Conservation (phyloP, 2,329 filamentous ascomycete genomes). For the Coleophoma cylindrospora region DNA sequence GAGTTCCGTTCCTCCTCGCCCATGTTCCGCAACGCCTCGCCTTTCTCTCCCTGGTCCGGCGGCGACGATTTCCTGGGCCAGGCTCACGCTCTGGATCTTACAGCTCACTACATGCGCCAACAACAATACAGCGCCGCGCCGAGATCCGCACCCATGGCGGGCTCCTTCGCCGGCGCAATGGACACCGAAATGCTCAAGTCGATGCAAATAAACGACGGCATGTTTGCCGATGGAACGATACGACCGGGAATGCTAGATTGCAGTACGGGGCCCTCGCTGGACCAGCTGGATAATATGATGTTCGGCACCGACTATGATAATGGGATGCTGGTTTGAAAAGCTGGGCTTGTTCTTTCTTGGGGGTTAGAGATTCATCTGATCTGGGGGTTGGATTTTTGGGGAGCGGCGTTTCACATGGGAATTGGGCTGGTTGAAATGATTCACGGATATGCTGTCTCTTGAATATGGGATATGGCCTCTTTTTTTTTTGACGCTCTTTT, state of each 20-base stretch:
- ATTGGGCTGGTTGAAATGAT: too few species aligned
- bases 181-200: conserved; percentile 11
- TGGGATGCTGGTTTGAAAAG: too few species aligned
- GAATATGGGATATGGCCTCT: too few species aligned
- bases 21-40: conserved; percentile 17
- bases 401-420: too few species aligned
- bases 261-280: not conserved
- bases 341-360: too few species aligned
- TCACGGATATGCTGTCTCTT: too few species aligned
- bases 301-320: not conserved
- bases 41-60: conserved; percentile 17
- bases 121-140: conserved; percentile 7
- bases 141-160: conserved; percentile 7
- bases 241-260: conserved; percentile 16
- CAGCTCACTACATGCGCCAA: conserved; percentile 15
- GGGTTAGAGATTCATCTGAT: too few species aligned
- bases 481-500: too few species aligned
- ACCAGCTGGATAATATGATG: conserved; percentile 6
- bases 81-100: conserved; percentile 15
- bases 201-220: conserved; percentile 15
- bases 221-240: conserved; percentile 17
- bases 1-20: conserved; percentile 19
- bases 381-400: too few species aligned
- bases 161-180: conserved; percentile 3
- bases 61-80: conserved; percentile 18